Evolutionary conservation across 768 basidiomycete genomes (phyloP), one percentile per base, ranked within the genome.

Genomic region (Lentinula aciculospora): DNA sequence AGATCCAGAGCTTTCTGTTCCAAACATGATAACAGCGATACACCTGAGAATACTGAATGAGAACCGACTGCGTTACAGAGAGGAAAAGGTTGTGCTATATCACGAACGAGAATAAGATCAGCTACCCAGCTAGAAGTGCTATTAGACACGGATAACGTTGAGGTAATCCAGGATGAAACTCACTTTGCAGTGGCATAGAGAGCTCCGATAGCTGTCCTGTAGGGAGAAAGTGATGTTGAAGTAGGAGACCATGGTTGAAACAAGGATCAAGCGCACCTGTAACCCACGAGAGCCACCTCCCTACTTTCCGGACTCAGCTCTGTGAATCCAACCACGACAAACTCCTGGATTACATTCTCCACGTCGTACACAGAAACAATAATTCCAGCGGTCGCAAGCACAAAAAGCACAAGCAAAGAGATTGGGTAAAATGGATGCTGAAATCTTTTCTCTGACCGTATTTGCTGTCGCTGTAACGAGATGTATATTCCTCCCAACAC

Each of bases 381-480:
- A 15, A 56, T 31, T 8, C 54, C 54, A 2, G 27, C 54, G 9
- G 54, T 56, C 3, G 54, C 54, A 42, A 56, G 44, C 17, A 56
- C 28, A 12, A 56, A 56, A 10, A 56, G 40, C 6, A 46, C 28
- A 28, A 56, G 40, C 13, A 28, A 25, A 21, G 54, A 42, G 27
- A 56, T 19, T 4, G 54, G 54, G 44, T 56, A 56, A 32, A 56
- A 46, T 25, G n/a, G 39, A 34, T 53, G 51, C 25, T 37, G 32
- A 13, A 53, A 53, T 8, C 25, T 53, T n/a, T 42, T 36, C 2
- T 56, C 32, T 15, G 12, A 15, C 9, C 17, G 25, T 21, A 15
- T 34, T 53, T 34, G n/a, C 19, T 53, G 50, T 6, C 9, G 50
- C 12, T 53, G 50, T 19, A 53, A 19, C 36, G 36, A 53, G 19